These are phyloP conservation scores for Cyanodermella asteris DNA, from an alignment of 2,329 filamentous ascomycete species.

Conservation along the genomic window DNA sequence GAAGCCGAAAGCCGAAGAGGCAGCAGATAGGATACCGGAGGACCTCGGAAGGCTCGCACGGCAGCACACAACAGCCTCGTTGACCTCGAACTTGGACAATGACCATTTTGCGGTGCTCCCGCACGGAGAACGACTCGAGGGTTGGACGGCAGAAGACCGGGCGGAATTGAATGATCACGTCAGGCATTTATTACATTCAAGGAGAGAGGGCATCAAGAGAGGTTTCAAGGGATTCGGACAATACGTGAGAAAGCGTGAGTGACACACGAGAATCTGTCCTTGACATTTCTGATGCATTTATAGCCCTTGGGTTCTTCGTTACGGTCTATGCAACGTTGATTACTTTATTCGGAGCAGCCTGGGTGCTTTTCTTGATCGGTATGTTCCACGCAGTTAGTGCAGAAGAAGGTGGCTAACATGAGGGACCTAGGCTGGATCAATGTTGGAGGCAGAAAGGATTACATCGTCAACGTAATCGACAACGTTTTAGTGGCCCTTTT, in stretches of 20 bases:
- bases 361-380: conserved; percentile 80
- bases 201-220: conserved; percentile 57
- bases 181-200: conserved; percentile 68
- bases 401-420: conserved; percentile 1
- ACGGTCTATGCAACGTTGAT: conserved; percentile 67
- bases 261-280: neutral
- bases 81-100: conserved; percentile 42
- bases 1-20: conserved; percentile 11
- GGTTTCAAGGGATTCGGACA: conserved; percentile 59
- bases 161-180: conserved; percentile 66
- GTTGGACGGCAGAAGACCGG: conserved; percentile 56
- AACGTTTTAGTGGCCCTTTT: conserved; percentile 50
- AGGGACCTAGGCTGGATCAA: conserved; percentile 46
- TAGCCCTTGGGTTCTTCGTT: conserved; percentile 59
- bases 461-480: conserved; percentile 48
- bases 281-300: conserved; percentile 4
- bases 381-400: conserved; percentile 6
- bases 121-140: conserved; percentile 47
- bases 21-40: conserved; percentile 10
- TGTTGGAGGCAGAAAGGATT: conserved; percentile 49
- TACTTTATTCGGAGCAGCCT: conserved; percentile 64
- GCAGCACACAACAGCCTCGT: conserved; percentile 6
- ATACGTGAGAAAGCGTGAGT: conserved; percentile 48
- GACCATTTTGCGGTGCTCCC: conserved; percentile 62
- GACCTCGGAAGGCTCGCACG: conserved; percentile 3